Conservation (phyloP, 129 eudicot genomes). For the Centrapalus pauciflorus region DNA sequence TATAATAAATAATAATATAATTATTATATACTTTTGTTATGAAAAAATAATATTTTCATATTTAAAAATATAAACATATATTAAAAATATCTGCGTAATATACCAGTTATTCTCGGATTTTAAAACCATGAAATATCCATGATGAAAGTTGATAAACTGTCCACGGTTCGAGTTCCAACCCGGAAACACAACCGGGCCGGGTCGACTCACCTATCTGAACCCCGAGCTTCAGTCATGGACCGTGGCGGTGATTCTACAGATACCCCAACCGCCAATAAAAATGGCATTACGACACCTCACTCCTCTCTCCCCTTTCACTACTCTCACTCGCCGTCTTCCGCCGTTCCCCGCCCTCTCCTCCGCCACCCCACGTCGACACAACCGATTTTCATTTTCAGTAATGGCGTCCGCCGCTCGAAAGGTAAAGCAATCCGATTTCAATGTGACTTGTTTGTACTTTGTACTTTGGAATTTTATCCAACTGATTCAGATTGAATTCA, state of each 20-base stretch:
- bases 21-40: too few species aligned
- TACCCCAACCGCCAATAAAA: slow-evolving; percentile 3
- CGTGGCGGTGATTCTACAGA: slow-evolving; percentile 11
- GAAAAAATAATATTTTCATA: background rate
- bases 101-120: background rate
- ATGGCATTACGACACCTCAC: slow-evolving; percentile 51
- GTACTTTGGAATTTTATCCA: background rate
- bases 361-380: slow-evolving; percentile 21
- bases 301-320: slow-evolving; percentile 31
- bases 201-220: slow-evolving; percentile 15
- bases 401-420: slow-evolving; percentile 64
- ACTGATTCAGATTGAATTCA: background rate
- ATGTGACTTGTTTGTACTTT: background rate
- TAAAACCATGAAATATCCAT: background rate
- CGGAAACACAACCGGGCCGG: slow-evolving; percentile 14
- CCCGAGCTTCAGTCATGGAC: background rate
- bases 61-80: background rate
- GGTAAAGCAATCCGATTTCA: slow-evolving; percentile 20
- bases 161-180: background rate
- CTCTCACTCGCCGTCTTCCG: slow-evolving; percentile 27
- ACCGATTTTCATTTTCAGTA: slow-evolving; percentile 32
- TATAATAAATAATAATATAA: background rate
- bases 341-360: slow-evolving; percentile 16
- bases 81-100: background rate
- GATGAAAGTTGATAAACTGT: background rate